phyloP scores from a whole-genome alignment of 768 basidiomycete genomes.

The Tulasnella sp. region DNA sequence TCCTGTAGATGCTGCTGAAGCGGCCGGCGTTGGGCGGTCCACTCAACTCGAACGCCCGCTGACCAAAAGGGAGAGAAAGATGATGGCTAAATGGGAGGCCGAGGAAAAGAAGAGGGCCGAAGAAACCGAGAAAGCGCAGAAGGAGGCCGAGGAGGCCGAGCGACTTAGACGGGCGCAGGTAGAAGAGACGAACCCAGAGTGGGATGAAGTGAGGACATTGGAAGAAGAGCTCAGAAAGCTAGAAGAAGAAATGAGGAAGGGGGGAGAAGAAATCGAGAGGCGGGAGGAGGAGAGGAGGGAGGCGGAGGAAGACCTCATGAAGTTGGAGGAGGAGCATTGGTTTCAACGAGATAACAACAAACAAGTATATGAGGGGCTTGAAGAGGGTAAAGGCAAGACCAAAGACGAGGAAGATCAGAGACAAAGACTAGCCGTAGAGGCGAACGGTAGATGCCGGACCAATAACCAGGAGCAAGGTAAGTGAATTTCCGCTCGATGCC shows the following conservation, averaged over 20 bases:
- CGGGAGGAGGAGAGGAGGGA: neutral
- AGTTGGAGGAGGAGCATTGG: too few species aligned
- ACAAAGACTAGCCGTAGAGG: too few species aligned
- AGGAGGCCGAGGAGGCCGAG: neutral
- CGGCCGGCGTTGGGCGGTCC: neutral
- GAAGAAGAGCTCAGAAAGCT: neutral
- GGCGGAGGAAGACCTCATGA: neutral
- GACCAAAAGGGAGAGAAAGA: neutral
- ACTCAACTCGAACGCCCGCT: neutral
- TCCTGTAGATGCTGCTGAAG: neutral
- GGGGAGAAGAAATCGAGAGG: neutral
- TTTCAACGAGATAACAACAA: too few species aligned
- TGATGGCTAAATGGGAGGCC: neutral
- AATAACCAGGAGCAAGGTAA: too few species aligned
- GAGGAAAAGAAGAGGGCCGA: neutral
- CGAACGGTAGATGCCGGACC: too few species aligned
- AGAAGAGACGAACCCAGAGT: neutral
- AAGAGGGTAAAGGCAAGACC: too few species aligned
- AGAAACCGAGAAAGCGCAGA: neutral
- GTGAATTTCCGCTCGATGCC: too few species aligned
- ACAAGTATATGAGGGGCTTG: too few species aligned
- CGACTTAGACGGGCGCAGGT: neutral
- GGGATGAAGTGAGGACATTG: neutral
- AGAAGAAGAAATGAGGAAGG: neutral
- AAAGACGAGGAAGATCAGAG: too few species aligned